Evolutionary conservation across 2,329 filamentous ascomycete species (phyloP), one percentile per base, ranked within the genome.

Genomic region (Curvularia eragrostidis): DNA sequence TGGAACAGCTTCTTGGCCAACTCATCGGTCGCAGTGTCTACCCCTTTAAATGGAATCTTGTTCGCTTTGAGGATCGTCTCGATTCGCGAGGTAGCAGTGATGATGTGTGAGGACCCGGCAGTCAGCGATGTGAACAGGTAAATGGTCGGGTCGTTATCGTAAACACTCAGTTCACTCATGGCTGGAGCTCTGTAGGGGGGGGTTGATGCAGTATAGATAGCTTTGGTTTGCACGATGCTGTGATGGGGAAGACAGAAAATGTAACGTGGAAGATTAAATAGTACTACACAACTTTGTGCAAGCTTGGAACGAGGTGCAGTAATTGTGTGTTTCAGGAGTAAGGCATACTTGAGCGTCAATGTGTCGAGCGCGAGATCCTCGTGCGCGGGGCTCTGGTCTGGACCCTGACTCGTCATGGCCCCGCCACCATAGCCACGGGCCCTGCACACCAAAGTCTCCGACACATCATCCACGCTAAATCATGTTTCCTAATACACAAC

Each of bases 91-190:
- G 95, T 98, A 24, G 93, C 95, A 39, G 95, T 98, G 72, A 98
- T 89, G 76, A 98, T 97, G 77, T 97, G 93, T 23, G 93, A 96
- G 39, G 93, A 97, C 64, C 95, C 95, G 58, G 95, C 91, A 19
- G 95, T 98, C 54, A 99, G 85, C 52, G 94, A 98, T 59, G 95
- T 98, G 81, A 96, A 97, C 70, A 99, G 90, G 81, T 95, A 99
- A 62, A 99, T 87, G 13, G 77, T 77, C 3, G 77, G 77, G 64
- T 82, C 80, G 56, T 76, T 77, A 58, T 82, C 80, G 63, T 78
- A 81, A 58, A 75, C 72, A 54, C 69, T 72, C 62, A 82, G 76
- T 54, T 81, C 79, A 38, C 67, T 56, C 72, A 76, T 77, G 60
- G 49, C 61, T 64, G 57, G 43, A 24, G 41, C 41, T 43, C 19